These are phyloP conservation scores for Myxozyma kluyveri DNA, from an alignment of 805 yeast species.

Conservation along the genomic window DNA sequence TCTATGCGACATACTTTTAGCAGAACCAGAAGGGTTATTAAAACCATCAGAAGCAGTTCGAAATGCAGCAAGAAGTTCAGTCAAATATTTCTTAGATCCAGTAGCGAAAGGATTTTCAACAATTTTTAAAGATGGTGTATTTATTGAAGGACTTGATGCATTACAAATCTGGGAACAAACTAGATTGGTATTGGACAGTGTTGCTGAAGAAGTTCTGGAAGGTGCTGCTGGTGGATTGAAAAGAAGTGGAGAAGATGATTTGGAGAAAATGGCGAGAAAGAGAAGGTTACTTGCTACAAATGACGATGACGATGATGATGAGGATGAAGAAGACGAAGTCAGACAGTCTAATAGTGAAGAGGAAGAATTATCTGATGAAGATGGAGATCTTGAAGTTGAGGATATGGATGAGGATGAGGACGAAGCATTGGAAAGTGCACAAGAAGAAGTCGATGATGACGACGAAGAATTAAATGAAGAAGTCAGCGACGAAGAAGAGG, in stretches of 20 bases:
- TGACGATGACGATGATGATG: conserved; percentile 35
- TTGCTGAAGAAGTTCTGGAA: conserved; percentile 57
- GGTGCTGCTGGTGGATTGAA: conserved; percentile 44
- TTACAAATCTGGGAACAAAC: conserved; percentile 93
- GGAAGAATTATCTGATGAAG: conserved; percentile 19
- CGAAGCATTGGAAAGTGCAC: conserved; percentile 19
- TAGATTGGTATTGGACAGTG: conserved; percentile 76
- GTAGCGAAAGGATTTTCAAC: conserved; percentile 55
- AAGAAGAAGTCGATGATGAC: conserved; percentile 28
- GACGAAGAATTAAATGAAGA: conserved; percentile 32
- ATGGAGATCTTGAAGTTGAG: conserved; percentile 28
- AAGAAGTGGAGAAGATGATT: conserved; percentile 33
- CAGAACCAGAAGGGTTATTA: conserved; percentile 17
- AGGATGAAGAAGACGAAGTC: conserved; percentile 30
- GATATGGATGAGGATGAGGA: conserved; percentile 29
- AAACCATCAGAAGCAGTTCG: conserved; percentile 10
- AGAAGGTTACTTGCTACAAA: conserved; percentile 23
- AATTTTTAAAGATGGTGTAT: conserved; percentile 63
- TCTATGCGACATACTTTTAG: conserved; percentile 6
- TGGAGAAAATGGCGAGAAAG: conserved; percentile 23
- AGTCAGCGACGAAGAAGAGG: conserved; percentile 36
- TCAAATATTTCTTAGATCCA: conserved; percentile 58
- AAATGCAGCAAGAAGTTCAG: conserved; percentile 33
- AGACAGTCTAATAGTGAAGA: conserved; percentile 20
- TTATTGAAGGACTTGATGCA: conserved; percentile 82